These are phyloP conservation scores for Lepraria neglecta DNA, from an alignment of 495 filamentous ascomycete species.

Conservation along the genomic window DNA sequence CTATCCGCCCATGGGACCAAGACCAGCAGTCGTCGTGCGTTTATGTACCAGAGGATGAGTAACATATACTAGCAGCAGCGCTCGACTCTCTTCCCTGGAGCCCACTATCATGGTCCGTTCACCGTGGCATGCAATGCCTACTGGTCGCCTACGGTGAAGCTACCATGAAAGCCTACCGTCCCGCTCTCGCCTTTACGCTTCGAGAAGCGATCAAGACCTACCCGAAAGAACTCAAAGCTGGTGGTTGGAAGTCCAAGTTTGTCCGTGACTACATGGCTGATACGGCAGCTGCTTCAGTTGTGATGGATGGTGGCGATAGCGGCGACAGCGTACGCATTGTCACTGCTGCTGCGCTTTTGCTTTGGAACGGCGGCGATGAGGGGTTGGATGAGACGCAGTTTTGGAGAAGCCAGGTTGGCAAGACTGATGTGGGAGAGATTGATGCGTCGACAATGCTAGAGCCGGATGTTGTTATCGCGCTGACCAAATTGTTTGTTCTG, in stretches of 20 bases:
- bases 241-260: slow-evolving; percentile 32
- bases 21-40: slow-evolving; percentile 12
- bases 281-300: slow-evolving; percentile 29
- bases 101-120: slow-evolving; percentile 34
- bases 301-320: slow-evolving; percentile 32
- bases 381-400: slow-evolving; percentile 25
- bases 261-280: slow-evolving; percentile 30
- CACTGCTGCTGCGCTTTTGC: slow-evolving; percentile 22
- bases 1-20: slow-evolving; percentile 1
- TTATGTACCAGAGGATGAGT: slow-evolving; percentile 24
- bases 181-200: slow-evolving; percentile 25
- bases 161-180: slow-evolving; percentile 30
- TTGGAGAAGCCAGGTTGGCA: slow-evolving; percentile 19
- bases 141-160: slow-evolving; percentile 30
- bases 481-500: slow-evolving; percentile 36
- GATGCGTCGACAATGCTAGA: not conserved
- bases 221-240: slow-evolving; percentile 19
- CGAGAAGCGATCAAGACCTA: slow-evolving; percentile 16
- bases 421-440: not conserved
- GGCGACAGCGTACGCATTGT: slow-evolving; percentile 35
- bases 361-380: not conserved
- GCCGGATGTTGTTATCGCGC: slow-evolving; percentile 28
- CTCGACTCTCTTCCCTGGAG: slow-evolving; percentile 36
- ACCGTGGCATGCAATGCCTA: slow-evolving; percentile 34
- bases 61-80: slow-evolving; percentile 21